Base-by-base conservation (phyloP, 805 yeast species). In the Vanderwaltozyma polyspora region DNA sequence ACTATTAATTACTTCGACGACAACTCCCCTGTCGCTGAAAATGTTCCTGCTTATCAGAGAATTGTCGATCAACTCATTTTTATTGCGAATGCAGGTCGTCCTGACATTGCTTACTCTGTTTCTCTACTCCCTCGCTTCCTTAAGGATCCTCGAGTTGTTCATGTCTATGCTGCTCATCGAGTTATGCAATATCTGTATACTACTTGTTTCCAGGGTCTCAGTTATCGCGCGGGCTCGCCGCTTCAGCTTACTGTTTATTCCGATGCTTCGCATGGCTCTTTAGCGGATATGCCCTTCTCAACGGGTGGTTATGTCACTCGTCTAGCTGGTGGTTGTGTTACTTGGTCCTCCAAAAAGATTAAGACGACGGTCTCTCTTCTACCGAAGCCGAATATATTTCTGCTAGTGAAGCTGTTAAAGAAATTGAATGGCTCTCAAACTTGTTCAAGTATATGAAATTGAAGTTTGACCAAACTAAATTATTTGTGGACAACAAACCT, bases 261-360 rank as follows among this genome's bases (percentile, higher is more conserved):
- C n/a, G 40, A 41, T 28, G 44, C 45, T n/a, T 29, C 41, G 2
- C 36, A 34, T 27, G 37, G 28, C 5, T 19, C 43, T 5, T n/a
- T 9, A 13, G 25, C 7, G 9, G 39, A 34, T 22, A 32, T 36
- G 4, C 38, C 41, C 6, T 37, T 23, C 28, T 36, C 43, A 25
- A 41, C 47, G 11, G 36, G 38, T 32, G 38, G 39, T 22, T 38
- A 38, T 33, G 24, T 36, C 19, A 32, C 42, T 1, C 17, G 4
- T 19, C 13, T 40, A 13, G 33, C 38, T 18, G 41, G 37, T 25
- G 42, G 38, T 23, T 18, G 34, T 1, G 28, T 40, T 4, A 40
- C 44, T 3, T 43, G 44, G 46, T 33, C 34, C 8, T 38, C 46
- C 2, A 40, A 32, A 29, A 43, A 34, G 23, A 37, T 36, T 9